These are phyloP conservation scores for Ogataea thermomethanolica DNA, from an alignment of 805 yeast genomes.

Conservation along the genomic window DNA sequence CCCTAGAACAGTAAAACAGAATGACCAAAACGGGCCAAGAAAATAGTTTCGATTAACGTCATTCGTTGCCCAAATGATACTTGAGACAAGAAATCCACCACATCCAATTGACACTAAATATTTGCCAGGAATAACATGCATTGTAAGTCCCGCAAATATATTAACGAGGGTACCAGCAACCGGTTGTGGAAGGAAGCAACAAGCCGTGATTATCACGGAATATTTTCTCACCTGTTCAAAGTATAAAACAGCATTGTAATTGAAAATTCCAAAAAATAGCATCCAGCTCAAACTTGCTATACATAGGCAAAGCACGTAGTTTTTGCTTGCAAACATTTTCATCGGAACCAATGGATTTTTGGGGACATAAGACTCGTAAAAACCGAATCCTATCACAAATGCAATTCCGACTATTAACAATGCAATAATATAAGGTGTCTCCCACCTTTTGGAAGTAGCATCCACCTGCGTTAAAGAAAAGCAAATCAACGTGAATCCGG, in stretches of 20 bases:
- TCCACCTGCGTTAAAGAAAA: slow-evolving; percentile 44
- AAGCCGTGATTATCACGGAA: slow-evolving; percentile 40
- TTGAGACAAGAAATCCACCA: slow-evolving; percentile 34
- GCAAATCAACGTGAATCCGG: slow-evolving; percentile 40
- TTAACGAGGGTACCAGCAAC: slow-evolving; percentile 41
- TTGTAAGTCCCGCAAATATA: slow-evolving; percentile 42
- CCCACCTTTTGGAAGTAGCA: slow-evolving; percentile 41
- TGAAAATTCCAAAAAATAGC: slow-evolving; percentile 38
- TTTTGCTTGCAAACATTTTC: slow-evolving; percentile 37
- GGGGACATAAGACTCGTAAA: slow-evolving; percentile 40
- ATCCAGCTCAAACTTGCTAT: slow-evolving; percentile 40
- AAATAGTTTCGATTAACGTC: slow-evolving; percentile 37
- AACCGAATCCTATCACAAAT: slow-evolving; percentile 32
- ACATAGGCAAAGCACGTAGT: slow-evolving; percentile 39
- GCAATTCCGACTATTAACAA: slow-evolving; percentile 38
- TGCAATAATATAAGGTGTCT: slow-evolving; percentile 44
- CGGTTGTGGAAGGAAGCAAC: slow-evolving; percentile 43
- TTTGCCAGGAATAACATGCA: slow-evolving; percentile 43
- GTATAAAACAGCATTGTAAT: slow-evolving; percentile 40
- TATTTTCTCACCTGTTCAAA: slow-evolving; percentile 39
- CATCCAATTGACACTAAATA: slow-evolving; percentile 35
- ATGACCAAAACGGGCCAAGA: slow-evolving; percentile 45
- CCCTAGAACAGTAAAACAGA: slow-evolving; percentile 39
- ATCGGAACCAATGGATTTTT: slow-evolving; percentile 47
- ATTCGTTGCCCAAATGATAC: slow-evolving; percentile 42